Evolutionary conservation across 202 grass and related monocot genomes (phyloP), one percentile per base, ranked within the genome.

Genomic region (Carex arenaria): DNA sequence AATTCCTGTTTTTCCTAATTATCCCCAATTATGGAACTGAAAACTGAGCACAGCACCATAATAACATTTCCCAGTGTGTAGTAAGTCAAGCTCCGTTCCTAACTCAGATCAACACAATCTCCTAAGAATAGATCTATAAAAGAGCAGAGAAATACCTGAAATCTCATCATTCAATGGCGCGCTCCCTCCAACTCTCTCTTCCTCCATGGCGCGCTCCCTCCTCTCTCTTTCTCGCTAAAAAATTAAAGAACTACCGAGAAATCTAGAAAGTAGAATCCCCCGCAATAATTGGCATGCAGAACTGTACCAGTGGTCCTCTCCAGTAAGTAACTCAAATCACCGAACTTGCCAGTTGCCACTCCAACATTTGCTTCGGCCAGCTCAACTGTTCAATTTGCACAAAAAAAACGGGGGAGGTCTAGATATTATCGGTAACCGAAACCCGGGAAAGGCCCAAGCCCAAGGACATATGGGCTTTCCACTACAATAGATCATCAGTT

Each of bases 111-210:
- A 64, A 15, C 28, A 79, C 15, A 61, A 62, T 10, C n/a, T 13
- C 63, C 42, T 68, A 34, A 82, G 12, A 22, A 13, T 17, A 54
- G 80, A 82, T 67, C 80, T 17, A 67, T 1, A 54, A 15, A 65
- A 38, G 63, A 30, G 36, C 34, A 69, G 38, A 67, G 5, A 23
- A 69, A 17, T 82, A 82, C 80, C 80, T 82, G 80, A 82, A 20
- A 82, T 55, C 42, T 30, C 80, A 45, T 67, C 43, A 51, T 20
- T 54, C 17, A 13, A 31, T 15, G 56, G 26, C 45, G 56, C 26
- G 14, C 20, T 69, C 9, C 15, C 47, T 69, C 40, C 62, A 10
- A 57, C 40, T 32, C 10, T 69, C 80, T 20, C 28, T 63, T 82
- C 28, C 79, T 82, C 80, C 80, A 82, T 82, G 26, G 26, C 64